These are phyloP conservation scores for Chlorencoelia australis DNA, from an alignment of 2,329 filamentous ascomycete genomes.

Conservation along the genomic window DNA sequence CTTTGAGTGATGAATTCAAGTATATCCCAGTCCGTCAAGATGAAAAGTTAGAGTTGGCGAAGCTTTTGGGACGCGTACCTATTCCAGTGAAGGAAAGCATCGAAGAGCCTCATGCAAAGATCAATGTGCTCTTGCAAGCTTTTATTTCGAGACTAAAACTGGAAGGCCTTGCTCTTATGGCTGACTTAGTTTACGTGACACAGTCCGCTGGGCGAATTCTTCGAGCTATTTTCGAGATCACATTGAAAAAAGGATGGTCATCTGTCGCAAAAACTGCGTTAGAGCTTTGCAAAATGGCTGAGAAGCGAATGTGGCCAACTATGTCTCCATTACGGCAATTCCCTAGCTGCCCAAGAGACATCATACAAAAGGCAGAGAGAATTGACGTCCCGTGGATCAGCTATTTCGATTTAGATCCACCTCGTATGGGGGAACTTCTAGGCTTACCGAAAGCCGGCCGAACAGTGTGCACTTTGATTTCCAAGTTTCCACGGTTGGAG, in stretches of 20 bases:
- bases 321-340: constrained; percentile 96
- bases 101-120: constrained; percentile 93
- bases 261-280: constrained; percentile 85
- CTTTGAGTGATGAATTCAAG: constrained; percentile 95
- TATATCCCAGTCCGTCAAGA: constrained; percentile 97
- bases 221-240: constrained; percentile 91
- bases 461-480: constrained; percentile 73
- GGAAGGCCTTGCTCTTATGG: constrained; percentile 91
- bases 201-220: constrained; percentile 95
- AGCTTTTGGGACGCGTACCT: constrained; percentile 79
- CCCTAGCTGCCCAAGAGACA: constrained; percentile 67
- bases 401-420: constrained; percentile 94
- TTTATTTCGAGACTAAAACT: constrained; percentile 93
- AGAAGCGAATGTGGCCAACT: constrained; percentile 99
- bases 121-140: constrained; percentile 92
- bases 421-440: constrained; percentile 88
- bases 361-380: constrained; percentile 84
- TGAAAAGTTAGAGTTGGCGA: constrained; percentile 92
- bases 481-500: constrained; percentile 88
- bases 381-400: constrained; percentile 89
- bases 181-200: constrained; percentile 96
- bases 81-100: constrained; percentile 97
- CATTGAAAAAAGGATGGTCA: constrained; percentile 94
- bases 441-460: constrained; percentile 83
- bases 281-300: constrained; percentile 96